Evolutionary conservation across 345 rosid species (phyloP).

Genomic region (Gynandropsis gynandra): DNA sequence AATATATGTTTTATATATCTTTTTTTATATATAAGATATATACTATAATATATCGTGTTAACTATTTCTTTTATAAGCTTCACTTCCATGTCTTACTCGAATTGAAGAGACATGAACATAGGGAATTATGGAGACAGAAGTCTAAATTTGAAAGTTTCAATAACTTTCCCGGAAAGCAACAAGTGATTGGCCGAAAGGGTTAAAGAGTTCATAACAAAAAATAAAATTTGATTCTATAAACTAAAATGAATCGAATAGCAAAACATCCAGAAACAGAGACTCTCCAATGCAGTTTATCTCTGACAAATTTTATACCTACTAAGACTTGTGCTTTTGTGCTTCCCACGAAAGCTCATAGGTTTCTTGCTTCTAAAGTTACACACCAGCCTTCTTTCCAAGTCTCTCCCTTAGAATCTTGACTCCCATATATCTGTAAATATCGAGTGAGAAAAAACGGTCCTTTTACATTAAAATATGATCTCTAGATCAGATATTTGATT

Average conservation of each 20-base stretch:
- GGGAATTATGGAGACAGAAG: too few species aligned
- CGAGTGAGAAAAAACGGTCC: slow-evolving; percentile 9
- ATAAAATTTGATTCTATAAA: slow-evolving; percentile 17
- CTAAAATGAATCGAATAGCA: slow-evolving; percentile 22
- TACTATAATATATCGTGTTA: too few species aligned
- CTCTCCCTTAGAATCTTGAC: slow-evolving; percentile 72
- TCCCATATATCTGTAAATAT: slow-evolving; percentile 75
- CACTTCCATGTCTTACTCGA: too few species aligned
- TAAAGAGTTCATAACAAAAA: slow-evolving; percentile 17
- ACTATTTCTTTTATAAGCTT: too few species aligned
- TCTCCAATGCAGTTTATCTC: slow-evolving; percentile 21
- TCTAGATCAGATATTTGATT: neutral
- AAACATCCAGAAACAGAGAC: slow-evolving; percentile 11
- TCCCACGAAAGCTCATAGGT: slow-evolving; percentile 3
- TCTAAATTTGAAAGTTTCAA: too few species aligned
- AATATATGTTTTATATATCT: too few species aligned
- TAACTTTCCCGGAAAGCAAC: slow-evolving; percentile 19
- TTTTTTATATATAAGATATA: too few species aligned
- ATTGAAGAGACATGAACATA: too few species aligned
- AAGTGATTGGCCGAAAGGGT: slow-evolving; percentile 18
- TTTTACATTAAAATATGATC: slow-evolving; percentile 1
- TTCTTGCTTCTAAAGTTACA: slow-evolving; percentile 22
- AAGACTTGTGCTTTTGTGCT: neutral
- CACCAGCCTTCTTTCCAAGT: slow-evolving; percentile 50
- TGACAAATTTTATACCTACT: neutral